Conservation (phyloP, 2,329 filamentous ascomycete genomes). For the Aspergillus sclerotialis region DNA sequence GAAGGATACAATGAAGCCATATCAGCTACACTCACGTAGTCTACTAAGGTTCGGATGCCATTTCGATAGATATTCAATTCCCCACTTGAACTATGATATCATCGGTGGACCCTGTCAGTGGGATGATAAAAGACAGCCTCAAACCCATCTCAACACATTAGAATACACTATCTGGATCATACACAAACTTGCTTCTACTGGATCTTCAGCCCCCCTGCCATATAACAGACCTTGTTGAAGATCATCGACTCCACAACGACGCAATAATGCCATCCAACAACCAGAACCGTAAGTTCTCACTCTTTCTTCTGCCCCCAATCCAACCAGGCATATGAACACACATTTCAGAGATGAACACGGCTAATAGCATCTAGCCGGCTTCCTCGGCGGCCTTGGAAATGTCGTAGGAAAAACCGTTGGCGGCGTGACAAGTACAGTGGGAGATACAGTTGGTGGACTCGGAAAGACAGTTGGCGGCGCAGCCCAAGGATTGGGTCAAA, state of each 20-base stretch:
- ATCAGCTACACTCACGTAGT: no score
- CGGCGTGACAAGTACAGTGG: conserved; percentile 26
- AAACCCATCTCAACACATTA: background rate
- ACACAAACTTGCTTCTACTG: no score
- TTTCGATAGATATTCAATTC: no score
- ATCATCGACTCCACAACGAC: background rate
- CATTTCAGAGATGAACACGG: no score
- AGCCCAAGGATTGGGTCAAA: conserved; percentile 22
- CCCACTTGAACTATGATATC: conserved; percentile 2
- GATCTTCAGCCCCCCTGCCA: background rate
- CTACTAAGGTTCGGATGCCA: no score
- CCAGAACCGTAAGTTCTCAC: background rate
- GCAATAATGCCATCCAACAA: background rate
- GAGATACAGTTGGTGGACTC: conserved; percentile 19
- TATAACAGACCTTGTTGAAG: background rate
- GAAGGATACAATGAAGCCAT: no score
- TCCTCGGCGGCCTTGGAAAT: conserved; percentile 21
- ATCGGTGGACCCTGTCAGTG: conserved; percentile 2
- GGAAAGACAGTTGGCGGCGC: conserved; percentile 28
- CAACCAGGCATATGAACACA: no score
- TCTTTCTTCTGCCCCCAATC: background rate
- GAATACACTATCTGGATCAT: no score
- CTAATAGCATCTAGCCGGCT: conserved; percentile 9
- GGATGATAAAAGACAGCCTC: no score
- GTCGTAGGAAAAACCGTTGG: conserved; percentile 23